Percentiles rank a stretch among this genome's conserved stretches.
Evolutionary conservation across 2,329 filamentous ascomycete species (phyloP).

Genomic region (Penicillium sp.): DNA sequence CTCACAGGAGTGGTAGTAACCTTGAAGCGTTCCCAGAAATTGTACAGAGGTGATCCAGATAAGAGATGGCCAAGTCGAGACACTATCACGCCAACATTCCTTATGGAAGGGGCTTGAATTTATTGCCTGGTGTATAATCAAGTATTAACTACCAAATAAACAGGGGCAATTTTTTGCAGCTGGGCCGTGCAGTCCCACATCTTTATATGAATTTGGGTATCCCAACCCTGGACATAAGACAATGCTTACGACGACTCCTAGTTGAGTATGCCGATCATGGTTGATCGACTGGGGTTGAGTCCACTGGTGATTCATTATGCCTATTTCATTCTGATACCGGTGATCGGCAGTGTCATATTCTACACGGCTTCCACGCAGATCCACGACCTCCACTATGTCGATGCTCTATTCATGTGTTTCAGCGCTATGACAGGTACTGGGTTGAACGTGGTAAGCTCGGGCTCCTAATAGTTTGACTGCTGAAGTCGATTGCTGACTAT

Average conservation of each 20-base stretch:
- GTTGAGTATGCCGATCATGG: constrained; percentile 21
- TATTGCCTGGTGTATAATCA: not conserved
- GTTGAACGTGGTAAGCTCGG: constrained; percentile 52
- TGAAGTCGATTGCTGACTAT: not conserved
- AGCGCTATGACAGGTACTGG: constrained; percentile 64
- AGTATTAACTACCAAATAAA: not conserved
- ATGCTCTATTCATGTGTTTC: constrained; percentile 60
- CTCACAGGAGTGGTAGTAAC: not conserved
- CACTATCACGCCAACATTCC: constrained; percentile 7
- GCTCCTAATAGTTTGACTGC: not conserved
- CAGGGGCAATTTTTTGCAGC: not conserved
- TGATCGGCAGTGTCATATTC: constrained; percentile 58
- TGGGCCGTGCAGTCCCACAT: not conserved
- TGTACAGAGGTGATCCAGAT: not conserved
- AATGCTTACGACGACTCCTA: constrained; percentile 8
- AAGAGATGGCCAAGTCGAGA: not conserved
- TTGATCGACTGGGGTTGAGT: constrained; percentile 42
- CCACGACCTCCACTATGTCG: constrained; percentile 54
- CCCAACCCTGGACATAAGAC: not conserved
- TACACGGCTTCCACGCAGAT: constrained; percentile 50
- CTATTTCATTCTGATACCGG: constrained; percentile 56
- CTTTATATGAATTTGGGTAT: constrained; percentile 5
- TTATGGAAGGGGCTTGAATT: not conserved
- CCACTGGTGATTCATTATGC: constrained; percentile 61
- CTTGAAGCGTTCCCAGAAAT: not conserved